Conservation (phyloP, 169 alveolate genomes). For the Eimeria falciformis region DNA sequence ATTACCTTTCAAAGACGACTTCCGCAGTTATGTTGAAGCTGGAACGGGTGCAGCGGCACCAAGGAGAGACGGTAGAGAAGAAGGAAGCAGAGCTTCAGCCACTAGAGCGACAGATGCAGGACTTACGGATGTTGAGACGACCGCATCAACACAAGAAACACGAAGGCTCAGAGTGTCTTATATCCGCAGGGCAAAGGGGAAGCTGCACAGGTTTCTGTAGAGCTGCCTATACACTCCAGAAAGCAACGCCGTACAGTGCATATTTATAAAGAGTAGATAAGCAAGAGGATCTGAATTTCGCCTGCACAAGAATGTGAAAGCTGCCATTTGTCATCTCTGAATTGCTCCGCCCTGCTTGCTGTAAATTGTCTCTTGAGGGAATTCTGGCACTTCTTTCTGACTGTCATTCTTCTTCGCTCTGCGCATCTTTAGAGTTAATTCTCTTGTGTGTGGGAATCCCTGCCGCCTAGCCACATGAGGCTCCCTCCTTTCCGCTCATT, state of each 20-base stretch:
- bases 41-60: constrained; percentile 19
- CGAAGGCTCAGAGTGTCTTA: background rate
- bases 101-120: constrained; percentile 24
- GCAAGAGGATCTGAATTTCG: no score
- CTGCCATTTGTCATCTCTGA: no score
- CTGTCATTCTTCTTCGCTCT: no score
- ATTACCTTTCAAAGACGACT: constrained; percentile 2
- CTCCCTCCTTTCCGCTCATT: no score
- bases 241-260: background rate
- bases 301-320: no score
- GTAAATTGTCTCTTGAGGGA: no score
- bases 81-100: constrained; percentile 20
- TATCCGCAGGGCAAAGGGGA: background rate
- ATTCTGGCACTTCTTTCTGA: no score
- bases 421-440: no score
- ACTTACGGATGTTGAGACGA: constrained; percentile 18
- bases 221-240: background rate
- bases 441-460: no score
- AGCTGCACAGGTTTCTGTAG: constrained; percentile 22
- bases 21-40: background rate
- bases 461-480: no score
- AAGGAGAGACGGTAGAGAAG: background rate
- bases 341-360: no score
- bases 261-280: no score
- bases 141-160: constrained; percentile 15